Evolutionary conservation across 345 rosid species (phyloP).

Genomic region (Lumnitzera racemosa): DNA sequence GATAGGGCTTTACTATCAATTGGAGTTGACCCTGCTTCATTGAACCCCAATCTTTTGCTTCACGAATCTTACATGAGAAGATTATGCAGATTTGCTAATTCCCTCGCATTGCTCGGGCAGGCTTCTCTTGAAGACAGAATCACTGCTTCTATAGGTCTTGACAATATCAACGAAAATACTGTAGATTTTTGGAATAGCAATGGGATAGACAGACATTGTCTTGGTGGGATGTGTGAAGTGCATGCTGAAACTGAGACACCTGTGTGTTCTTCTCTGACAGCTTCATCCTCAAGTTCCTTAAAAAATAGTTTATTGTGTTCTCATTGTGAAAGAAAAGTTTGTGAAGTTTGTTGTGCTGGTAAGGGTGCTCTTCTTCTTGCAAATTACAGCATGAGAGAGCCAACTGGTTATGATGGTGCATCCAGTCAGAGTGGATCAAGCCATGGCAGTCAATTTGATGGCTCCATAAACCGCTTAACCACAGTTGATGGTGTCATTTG

Average conservation of each 20-base stretch:
- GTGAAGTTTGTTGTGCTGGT: conserved; percentile 86
- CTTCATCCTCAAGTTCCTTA: conserved; percentile 32
- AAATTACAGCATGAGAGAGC: conserved; percentile 44
- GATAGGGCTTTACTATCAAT: conserved; percentile 83
- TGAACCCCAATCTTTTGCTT: conserved; percentile 73
- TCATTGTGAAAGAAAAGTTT: conserved; percentile 66
- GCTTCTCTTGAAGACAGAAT: conserved; percentile 80
- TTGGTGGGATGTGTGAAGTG: conserved; percentile 61
- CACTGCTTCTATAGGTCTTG: conserved; percentile 71
- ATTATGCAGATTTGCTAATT: conserved; percentile 57
- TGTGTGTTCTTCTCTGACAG: conserved; percentile 23
- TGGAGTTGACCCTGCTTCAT: conserved; percentile 90
- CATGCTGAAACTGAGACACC: conserved; percentile 45
- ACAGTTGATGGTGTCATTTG: conserved; percentile 55
- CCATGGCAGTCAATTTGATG: conserved; percentile 52
- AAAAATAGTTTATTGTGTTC: conserved; percentile 46
- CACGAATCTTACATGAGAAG: conserved; percentile 68
- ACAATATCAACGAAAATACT: conserved; percentile 37
- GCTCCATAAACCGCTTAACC: conserved; percentile 38
- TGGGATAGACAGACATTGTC: conserved; percentile 57
- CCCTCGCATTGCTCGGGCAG: conserved; percentile 79
- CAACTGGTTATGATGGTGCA: conserved; percentile 21
- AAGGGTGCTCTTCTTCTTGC: conserved; percentile 76
- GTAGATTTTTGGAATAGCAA: conserved; percentile 81
- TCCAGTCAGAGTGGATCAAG: conserved; percentile 51